Percentiles rank a stretch among this genome's conserved stretches.
Evolutionary conservation across 192 early-diverging fungal genomes (phyloP).

Genomic region (Phlyctochytrium bullatum): DNA sequence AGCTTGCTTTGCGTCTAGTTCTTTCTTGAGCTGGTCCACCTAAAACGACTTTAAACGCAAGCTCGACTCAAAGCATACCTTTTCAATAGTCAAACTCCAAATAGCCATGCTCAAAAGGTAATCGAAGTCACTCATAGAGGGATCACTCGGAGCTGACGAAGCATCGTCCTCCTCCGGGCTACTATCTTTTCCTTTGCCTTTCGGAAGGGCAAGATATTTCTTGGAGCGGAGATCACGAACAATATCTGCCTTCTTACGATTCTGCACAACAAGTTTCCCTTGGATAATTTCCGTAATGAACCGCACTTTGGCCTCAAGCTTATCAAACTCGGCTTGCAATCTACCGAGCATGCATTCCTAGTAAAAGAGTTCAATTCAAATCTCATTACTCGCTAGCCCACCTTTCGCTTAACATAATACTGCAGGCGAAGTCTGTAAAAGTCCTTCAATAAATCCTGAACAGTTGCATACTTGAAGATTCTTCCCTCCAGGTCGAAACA

Average conservation of each 20-base stretch:
- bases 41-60: conserved; percentile 16
- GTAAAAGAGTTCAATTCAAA: not conserved
- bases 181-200: conserved; percentile 37
- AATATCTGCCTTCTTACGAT: conserved; percentile 78
- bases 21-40: conserved; percentile 71
- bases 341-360: conserved; percentile 61
- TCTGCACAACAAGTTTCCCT: conserved; percentile 76
- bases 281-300: conserved; percentile 91
- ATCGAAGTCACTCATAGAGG: conserved; percentile 60
- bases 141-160: conserved; percentile 5
- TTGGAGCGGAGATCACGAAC: conserved; percentile 68
- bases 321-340: conserved; percentile 62
- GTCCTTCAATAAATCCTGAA: conserved; percentile 80
- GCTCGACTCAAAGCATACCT: conserved; percentile 35
- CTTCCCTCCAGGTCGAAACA: conserved; percentile 88
- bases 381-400: conserved; percentile 25
- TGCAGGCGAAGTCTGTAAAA: conserved; percentile 83
- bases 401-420: conserved; percentile 90
- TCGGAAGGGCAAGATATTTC: conserved; percentile 64
- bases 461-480: conserved; percentile 72
- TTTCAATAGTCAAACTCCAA: conserved; percentile 86
- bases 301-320: conserved; percentile 78
- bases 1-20: conserved; percentile 62
- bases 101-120: conserved; percentile 90
- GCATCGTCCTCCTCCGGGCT: conserved; percentile 32